A percentile compares a stretch with the other conserved stretches of the same genome.
phyloP scores from a whole-genome alignment of 176 grass and related monocot species.

The bread wheat (Triticum aestivum) region DNA sequence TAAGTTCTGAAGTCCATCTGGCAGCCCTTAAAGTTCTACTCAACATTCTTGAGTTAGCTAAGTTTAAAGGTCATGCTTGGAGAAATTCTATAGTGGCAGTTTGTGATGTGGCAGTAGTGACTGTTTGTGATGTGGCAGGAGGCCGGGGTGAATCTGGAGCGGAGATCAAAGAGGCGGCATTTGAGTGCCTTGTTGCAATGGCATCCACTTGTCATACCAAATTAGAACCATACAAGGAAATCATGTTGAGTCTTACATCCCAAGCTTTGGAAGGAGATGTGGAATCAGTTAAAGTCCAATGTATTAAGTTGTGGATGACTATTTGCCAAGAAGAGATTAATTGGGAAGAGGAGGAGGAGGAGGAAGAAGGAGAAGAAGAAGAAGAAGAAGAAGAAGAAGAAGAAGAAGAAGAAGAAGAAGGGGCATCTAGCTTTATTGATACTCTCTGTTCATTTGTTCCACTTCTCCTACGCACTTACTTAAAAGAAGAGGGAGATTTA shows the following conservation, averaged over 20 bases:
- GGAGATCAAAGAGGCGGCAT: conserved; percentile 65
- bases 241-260: conserved; percentile 63
- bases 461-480: conserved; percentile 60
- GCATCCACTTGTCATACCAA: conserved; percentile 71
- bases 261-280: conserved; percentile 69
- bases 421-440: conserved; percentile 43
- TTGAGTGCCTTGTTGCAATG: conserved; percentile 84
- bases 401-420: too few relatives aligned
- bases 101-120: too few relatives aligned
- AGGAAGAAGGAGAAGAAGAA: too few relatives aligned
- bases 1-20: too few relatives aligned
- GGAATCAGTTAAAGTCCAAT: conserved; percentile 65
- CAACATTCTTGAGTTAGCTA: too few relatives aligned
- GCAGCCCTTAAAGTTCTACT: too few relatives aligned
- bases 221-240: conserved; percentile 65
- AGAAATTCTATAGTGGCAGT: conserved; percentile 64
- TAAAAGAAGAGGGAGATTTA: conserved; percentile 84
- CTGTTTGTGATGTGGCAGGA: too few relatives aligned
- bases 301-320: conserved; percentile 85
- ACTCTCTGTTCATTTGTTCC: conserved; percentile 78
- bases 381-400: too few relatives aligned
- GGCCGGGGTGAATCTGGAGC: conserved; percentile 41
- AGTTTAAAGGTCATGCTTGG: conserved; percentile 49
- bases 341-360: too few relatives aligned
- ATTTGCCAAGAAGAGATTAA: conserved; percentile 84